Evolutionary conservation across 1,139 yeast species (phyloP).

Genomic region (Diutina scorzettiae): DNA sequence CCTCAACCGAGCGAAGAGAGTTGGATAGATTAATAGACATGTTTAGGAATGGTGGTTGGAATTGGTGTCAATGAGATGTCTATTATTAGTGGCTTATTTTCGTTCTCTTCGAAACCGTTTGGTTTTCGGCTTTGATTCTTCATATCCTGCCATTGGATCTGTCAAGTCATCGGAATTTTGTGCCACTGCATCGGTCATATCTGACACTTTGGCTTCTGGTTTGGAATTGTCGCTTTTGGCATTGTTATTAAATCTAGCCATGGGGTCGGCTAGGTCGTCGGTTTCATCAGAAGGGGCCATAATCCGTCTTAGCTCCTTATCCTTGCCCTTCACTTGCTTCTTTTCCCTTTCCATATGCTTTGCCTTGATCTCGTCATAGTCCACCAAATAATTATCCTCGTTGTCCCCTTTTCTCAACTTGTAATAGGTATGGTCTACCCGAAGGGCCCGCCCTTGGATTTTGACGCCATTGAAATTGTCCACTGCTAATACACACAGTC

Average conservation of each 20-base stretch:
- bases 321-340: constrained; percentile 7
- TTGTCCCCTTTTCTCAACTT: constrained; percentile 41
- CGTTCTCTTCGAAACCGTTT: background rate
- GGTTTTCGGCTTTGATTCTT: background rate
- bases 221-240: too few relatives aligned
- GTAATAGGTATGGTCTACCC: constrained; percentile 72
- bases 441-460: constrained; percentile 43
- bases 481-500: constrained; percentile 74
- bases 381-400: constrained; percentile 29
- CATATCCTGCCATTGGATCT: too few relatives aligned
- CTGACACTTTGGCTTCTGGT: too few relatives aligned
- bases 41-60: too few relatives aligned
- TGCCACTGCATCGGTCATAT: background rate
- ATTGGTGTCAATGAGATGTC: background rate
- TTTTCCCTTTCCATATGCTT: constrained; percentile 8
- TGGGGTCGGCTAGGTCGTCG: constrained; percentile 13
- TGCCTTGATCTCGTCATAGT: constrained; percentile 16
- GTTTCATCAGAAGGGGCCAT: constrained; percentile 7
- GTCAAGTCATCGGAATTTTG: too few relatives aligned
- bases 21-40: too few relatives aligned
- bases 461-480: constrained; percentile 76
- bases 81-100: background rate
- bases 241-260: constrained; percentile 10
- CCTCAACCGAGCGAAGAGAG: too few relatives aligned
- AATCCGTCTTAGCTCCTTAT: background rate